Percentiles rank a stretch among this genome's conserved stretches.
These are phyloP conservation scores for Gaertneriomyces sp. DNA, from an alignment of 192 early-diverging fungal species.

Conservation along the genomic window DNA sequence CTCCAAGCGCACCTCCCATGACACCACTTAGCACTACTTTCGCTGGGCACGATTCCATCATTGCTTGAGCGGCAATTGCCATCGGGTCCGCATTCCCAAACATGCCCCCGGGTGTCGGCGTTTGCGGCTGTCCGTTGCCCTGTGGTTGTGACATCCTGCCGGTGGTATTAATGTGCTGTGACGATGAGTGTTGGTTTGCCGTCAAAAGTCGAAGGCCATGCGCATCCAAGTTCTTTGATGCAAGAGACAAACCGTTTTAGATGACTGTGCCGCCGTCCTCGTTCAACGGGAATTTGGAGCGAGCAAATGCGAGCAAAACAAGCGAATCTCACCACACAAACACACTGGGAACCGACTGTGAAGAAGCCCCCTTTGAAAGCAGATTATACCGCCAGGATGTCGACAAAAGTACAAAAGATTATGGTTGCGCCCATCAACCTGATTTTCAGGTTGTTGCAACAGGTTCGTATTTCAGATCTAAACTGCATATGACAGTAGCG, in stretches of 20 bases:
- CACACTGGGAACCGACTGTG: no score
- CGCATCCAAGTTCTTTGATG: no score
- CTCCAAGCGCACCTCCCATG: slow-evolving; percentile 82
- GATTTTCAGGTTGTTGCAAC: slow-evolving; percentile 94
- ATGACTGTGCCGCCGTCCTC: no score
- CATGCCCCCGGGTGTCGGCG: slow-evolving; percentile 12
- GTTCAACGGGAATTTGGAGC: no score
- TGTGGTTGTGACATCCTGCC: no score
- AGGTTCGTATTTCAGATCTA: slow-evolving; percentile 46
- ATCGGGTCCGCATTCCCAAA: slow-evolving; percentile 23
- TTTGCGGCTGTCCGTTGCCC: neutral
- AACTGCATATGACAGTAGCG: no score
- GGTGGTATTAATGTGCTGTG: neutral
- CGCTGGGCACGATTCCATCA: slow-evolving; percentile 44
- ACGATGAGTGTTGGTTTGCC: neutral
- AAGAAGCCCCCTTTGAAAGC: no score
- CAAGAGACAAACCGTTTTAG: no score
- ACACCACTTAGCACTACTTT: slow-evolving; percentile 28
- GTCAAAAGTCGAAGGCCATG: no score
- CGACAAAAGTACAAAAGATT: slow-evolving; percentile 73
- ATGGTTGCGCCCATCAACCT: slow-evolving; percentile 92
- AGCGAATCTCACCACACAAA: no score
- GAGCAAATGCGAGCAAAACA: no score
- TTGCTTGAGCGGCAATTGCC: slow-evolving; percentile 23
- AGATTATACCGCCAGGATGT: slow-evolving; percentile 1